Percentiles rank a stretch among this genome's conserved stretches.
These are phyloP conservation scores for Ramularia endophylla DNA, from an alignment of 2,329 filamentous ascomycete genomes.

Conservation along the genomic window DNA sequence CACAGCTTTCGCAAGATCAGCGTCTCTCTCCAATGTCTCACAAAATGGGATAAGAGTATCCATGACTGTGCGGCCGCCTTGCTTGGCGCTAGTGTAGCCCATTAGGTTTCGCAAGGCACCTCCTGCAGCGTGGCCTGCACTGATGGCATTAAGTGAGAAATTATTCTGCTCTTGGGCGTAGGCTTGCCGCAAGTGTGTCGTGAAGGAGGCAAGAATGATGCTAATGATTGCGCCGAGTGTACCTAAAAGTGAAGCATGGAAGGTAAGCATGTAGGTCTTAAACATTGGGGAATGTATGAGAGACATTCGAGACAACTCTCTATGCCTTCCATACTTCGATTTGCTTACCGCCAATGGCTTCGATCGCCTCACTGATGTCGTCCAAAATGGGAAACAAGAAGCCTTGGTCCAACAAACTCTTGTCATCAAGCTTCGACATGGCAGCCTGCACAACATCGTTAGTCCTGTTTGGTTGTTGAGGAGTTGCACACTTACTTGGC, in stretches of 20 bases:
- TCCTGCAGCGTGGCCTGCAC: conserved; percentile 27
- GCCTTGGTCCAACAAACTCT: conserved; percentile 23
- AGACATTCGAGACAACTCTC: too few relatives aligned
- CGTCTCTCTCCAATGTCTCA: conserved; percentile 26
- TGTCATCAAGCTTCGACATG: conserved; percentile 25
- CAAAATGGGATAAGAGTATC: conserved; percentile 35
- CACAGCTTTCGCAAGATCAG: conserved; percentile 26
- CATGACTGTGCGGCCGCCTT: conserved; percentile 34
- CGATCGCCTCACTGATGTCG: conserved; percentile 29
- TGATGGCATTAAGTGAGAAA: conserved; percentile 21
- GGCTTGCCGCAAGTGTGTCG: conserved; percentile 34
- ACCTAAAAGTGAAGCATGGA: too few relatives aligned
- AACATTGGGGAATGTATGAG: too few relatives aligned
- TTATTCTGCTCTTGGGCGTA: conserved; percentile 22
- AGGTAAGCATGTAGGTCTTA: too few relatives aligned
- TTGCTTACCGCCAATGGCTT: conserved; percentile 36
- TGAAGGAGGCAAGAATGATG: conserved; percentile 33
- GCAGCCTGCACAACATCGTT: too few relatives aligned
- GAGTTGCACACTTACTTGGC: conserved; percentile 14
- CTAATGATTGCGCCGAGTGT: conserved; percentile 33
- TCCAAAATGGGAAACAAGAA: conserved; percentile 31
- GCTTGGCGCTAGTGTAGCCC: conserved; percentile 32
- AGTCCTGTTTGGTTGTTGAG: too few relatives aligned
- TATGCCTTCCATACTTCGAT: too few relatives aligned
- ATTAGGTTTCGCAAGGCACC: conserved; percentile 39